phyloP scores from a whole-genome alignment of 78 protist species.

The Carpediemonas membranifera region DNA sequence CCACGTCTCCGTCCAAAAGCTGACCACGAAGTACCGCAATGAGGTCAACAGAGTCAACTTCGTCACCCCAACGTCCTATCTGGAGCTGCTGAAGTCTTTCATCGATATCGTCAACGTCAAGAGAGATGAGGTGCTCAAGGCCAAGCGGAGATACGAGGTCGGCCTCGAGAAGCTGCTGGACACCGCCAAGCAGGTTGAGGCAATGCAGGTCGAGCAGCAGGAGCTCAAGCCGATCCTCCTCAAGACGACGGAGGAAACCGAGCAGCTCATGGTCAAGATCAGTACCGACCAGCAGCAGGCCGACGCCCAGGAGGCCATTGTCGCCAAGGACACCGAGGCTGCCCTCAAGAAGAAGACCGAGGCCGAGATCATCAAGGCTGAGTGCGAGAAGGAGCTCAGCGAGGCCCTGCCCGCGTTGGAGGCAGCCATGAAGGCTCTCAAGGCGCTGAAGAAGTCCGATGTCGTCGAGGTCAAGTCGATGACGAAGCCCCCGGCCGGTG shows the following conservation, averaged over 20 bases:
- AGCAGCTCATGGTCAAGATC: constrained; percentile 33
- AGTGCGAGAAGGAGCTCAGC: constrained; percentile 45
- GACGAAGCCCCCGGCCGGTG: constrained; percentile 59
- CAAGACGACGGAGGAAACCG: constrained; percentile 27
- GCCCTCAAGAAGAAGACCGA: not conserved
- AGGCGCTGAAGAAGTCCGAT: constrained; percentile 37
- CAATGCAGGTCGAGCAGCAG: constrained; percentile 39
- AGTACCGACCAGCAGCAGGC: constrained; percentile 13
- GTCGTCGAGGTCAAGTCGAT: constrained; percentile 42
- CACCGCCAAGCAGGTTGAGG: constrained; percentile 46
- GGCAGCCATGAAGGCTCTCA: constrained; percentile 46
- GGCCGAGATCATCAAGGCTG: not conserved
- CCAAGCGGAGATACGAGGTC: constrained; percentile 27
- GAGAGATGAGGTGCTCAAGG: constrained; percentile 1
- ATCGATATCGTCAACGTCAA: constrained; percentile 6
- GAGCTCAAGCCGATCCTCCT: constrained; percentile 43
- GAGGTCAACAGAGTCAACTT: constrained; percentile 19
- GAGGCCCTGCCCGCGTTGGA: constrained; percentile 65
- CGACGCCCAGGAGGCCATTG: not conserved
- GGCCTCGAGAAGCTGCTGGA: constrained; percentile 46
- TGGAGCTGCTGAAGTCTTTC: constrained; percentile 48
- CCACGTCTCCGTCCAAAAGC: constrained; percentile 27
- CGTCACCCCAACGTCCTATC: constrained; percentile 53
- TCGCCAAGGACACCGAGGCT: not conserved
- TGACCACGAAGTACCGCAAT: constrained; percentile 12